phyloP scores from a whole-genome alignment of 164 flowering plant species.

The grape (Vitis vinifera) region ASM3070453v1 NC_081814.1:5201501-5202000 shows the following conservation, averaged over 20 bases:
- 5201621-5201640: constrained; percentile 54
- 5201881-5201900: not conserved
- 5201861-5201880: too few relatives aligned
- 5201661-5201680: constrained; percentile 78
- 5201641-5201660: constrained; percentile 58
- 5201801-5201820: too few relatives aligned
- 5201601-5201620: constrained; percentile 61
- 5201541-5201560: constrained; percentile 2
- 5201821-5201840: too few relatives aligned
- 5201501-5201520: too few relatives aligned
- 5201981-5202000: constrained; percentile 76
- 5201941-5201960: not conserved
- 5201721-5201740: not conserved
- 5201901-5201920: not conserved
- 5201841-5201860: too few relatives aligned
- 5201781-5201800: too few relatives aligned
- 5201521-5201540: too few relatives aligned
- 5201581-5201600: constrained; percentile 72
- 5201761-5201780: too few relatives aligned
- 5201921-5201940: not conserved
- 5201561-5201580: constrained; percentile 91
- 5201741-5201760: not conserved
- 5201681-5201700: constrained; percentile 71
- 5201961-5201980: constrained; percentile 70
- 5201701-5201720: not conserved